These are phyloP conservation scores for Phytopythium mirpurense DNA, from an alignment of 352 stramenopile species.

Conservation along the genomic window DNA sequence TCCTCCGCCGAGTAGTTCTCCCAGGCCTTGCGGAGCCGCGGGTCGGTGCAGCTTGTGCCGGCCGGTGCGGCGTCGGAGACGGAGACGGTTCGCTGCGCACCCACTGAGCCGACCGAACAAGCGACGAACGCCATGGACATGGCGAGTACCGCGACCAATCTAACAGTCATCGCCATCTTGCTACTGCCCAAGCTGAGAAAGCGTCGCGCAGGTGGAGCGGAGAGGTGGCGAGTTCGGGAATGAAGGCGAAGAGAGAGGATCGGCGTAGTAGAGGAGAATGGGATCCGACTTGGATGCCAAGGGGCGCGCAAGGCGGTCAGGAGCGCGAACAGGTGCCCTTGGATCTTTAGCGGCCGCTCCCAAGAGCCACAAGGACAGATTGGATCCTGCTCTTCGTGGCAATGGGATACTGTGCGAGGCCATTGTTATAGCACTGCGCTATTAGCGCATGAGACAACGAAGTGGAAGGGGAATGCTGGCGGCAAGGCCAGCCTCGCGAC, in stretches of 20 bases:
- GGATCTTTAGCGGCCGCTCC: not conserved
- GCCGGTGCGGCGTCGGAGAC: not conserved
- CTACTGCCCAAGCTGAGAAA: too few species aligned
- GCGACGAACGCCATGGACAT: not conserved
- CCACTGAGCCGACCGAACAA: not conserved
- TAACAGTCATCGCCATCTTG: not conserved
- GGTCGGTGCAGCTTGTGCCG: slow-evolving; percentile 23
- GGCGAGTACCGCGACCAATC: not conserved
- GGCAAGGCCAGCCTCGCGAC: too few species aligned
- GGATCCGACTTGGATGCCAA: too few species aligned
- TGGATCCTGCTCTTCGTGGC: not conserved
- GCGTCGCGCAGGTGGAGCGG: too few species aligned
- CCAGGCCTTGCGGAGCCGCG: slow-evolving; percentile 43
- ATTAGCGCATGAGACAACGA: too few species aligned
- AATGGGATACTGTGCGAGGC: too few species aligned
- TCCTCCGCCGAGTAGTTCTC: slow-evolving; percentile 28
- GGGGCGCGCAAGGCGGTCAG: not conserved
- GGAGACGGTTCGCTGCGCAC: not conserved
- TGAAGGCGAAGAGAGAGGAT: too few species aligned
- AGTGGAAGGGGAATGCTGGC: too few species aligned
- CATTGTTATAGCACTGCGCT: too few species aligned
- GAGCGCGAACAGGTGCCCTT: not conserved
- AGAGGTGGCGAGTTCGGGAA: too few species aligned
- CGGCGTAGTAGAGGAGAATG: too few species aligned
- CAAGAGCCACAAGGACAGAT: not conserved